These are phyloP conservation scores for Lichenothelia convexa DNA, from an alignment of 495 filamentous ascomycete genomes.

Conservation along the genomic window DNA sequence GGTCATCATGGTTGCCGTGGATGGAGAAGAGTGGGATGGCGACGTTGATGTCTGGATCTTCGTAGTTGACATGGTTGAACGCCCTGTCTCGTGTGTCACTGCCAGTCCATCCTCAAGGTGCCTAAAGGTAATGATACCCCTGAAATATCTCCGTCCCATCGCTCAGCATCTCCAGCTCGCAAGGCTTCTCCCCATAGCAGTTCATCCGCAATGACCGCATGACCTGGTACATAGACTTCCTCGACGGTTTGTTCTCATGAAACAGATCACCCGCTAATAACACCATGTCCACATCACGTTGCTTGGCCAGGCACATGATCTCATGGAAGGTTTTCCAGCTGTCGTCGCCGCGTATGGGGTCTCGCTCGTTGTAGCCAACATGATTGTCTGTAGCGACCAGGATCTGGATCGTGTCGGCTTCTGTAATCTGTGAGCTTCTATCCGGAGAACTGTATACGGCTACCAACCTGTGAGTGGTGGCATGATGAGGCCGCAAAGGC, in stretches of 20 bases:
- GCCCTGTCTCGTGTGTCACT: conserved; percentile 34
- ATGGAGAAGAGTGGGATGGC: conserved; percentile 97
- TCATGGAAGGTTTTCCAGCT: conserved; percentile 96
- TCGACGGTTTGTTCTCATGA: conserved; percentile 95
- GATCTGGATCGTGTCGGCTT: conserved; percentile 83
- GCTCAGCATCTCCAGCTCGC: conserved; percentile 85
- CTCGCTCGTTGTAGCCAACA: conserved; percentile 90
- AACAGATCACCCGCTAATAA: conserved; percentile 88
- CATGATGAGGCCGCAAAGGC: too few relatives aligned
- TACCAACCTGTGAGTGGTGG: too few relatives aligned
- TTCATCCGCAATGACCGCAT: conserved; percentile 86
- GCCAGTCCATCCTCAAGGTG: background rate
- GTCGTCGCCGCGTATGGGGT: conserved; percentile 83
- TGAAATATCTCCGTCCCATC: conserved; percentile 80
- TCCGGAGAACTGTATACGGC: too few relatives aligned
- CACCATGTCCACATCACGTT: conserved; percentile 89
- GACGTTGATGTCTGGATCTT: conserved; percentile 94
- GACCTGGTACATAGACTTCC: conserved; percentile 91
- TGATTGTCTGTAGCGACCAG: conserved; percentile 90
- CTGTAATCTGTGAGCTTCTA: too few relatives aligned
- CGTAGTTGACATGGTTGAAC: conserved; percentile 89
- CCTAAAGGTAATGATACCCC: conserved; percentile 20
- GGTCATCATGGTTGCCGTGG: conserved; percentile 97
- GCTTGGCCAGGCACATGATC: conserved; percentile 75
- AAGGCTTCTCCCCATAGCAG: conserved; percentile 86